Conservation (phyloP, 768 basidiomycete genomes). For the Mycena olivaceomarginata region DNA sequence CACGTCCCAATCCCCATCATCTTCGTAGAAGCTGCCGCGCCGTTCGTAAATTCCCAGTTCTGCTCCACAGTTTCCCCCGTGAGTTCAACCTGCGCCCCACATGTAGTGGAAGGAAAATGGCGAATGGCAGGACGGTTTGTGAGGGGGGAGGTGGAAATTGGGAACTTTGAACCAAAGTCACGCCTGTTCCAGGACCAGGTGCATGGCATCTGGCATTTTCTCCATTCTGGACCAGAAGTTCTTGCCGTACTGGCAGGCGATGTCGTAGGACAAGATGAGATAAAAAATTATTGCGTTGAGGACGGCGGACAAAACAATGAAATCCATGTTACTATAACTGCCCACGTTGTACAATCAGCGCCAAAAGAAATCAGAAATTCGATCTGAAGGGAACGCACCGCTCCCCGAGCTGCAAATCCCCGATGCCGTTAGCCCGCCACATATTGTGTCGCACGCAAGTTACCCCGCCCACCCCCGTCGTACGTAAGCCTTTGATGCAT, state of each 20-base stretch:
- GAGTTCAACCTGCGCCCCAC: constrained; percentile 4
- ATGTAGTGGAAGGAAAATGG: constrained; percentile 9
- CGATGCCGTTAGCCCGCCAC: constrained; percentile 37
- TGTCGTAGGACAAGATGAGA: constrained; percentile 44
- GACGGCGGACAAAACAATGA: constrained; percentile 32
- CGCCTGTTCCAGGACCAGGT: neutral
- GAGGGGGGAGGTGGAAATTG: constrained; percentile 18
- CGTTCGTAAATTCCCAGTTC: neutral
- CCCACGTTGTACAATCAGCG: neutral
- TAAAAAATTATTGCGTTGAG: neutral
- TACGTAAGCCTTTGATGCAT: constrained; percentile 11
- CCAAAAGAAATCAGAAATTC: neutral
- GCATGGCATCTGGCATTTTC: neutral
- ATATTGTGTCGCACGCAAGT: constrained; percentile 40
- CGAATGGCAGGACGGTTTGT: neutral
- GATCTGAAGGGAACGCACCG: too few relatives aligned
- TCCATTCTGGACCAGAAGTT: constrained; percentile 26
- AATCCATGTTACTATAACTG: constrained; percentile 45
- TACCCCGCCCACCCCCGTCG: constrained; percentile 35
- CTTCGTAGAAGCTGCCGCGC: neutral
- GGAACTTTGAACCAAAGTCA: constrained; percentile 18
- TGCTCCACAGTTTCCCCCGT: neutral
- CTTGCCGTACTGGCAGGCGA: constrained; percentile 35
- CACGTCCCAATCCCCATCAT: constrained; percentile 1
- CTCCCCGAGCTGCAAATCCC: constrained; percentile 41